phyloP scores from a whole-genome alignment of 176 grass and related monocot species.

The Canna indica region DNA sequence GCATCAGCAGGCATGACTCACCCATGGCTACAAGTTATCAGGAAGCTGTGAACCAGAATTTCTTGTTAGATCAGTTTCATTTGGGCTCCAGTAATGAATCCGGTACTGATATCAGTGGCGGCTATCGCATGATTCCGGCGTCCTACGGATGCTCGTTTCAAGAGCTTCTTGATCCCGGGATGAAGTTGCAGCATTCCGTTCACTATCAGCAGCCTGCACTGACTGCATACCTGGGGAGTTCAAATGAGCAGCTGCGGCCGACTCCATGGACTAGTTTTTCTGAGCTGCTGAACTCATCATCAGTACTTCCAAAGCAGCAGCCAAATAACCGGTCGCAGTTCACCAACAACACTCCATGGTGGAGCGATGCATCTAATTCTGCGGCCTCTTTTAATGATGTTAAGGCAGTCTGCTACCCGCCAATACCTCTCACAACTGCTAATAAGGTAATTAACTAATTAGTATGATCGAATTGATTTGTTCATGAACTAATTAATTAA shows the following conservation, averaged over 20 bases:
- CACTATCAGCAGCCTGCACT: not conserved
- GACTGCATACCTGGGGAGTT: not conserved
- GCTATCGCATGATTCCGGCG: too few relatives aligned
- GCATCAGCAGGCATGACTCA: not conserved
- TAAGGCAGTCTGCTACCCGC: not conserved
- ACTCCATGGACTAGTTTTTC: conserved; percentile 7
- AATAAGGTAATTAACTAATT: not conserved
- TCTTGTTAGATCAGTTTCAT: not conserved
- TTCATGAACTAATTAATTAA: not conserved
- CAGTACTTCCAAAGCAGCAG: too few relatives aligned
- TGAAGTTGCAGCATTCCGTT: not conserved
- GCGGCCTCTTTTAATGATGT: not conserved
- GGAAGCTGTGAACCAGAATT: not conserved
- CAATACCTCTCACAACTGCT: not conserved
- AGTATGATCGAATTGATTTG: not conserved
- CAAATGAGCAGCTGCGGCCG: not conserved
- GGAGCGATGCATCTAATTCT: too few relatives aligned
- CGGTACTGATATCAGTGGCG: too few relatives aligned
- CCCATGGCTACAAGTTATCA: too few relatives aligned
- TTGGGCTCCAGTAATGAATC: too few relatives aligned
- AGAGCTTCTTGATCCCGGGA: not conserved
- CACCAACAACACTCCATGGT: conserved; percentile 3
- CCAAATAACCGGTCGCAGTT: conserved; percentile 1
- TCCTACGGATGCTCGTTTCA: not conserved
- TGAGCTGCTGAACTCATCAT: conserved; percentile 3